phyloP scores from a whole-genome alignment of 208 protist genomes.

The Blastocrithidia nonstop region DNA sequence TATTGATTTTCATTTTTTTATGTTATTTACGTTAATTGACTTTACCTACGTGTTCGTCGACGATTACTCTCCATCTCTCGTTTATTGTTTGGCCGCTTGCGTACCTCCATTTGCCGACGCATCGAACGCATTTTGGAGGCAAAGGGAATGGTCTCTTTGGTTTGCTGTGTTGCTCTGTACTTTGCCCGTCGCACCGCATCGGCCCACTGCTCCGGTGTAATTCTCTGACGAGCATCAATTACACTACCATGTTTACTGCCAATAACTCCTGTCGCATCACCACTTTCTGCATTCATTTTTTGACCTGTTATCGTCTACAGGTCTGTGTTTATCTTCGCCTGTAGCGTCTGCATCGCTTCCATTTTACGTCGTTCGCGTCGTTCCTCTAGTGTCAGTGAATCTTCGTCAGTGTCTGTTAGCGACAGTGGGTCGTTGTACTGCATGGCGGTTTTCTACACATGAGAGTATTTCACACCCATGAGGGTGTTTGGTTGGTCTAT shows the following conservation, averaged over 20 bases:
- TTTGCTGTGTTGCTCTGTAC: too few species aligned
- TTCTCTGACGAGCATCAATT: slow-evolving; percentile 49
- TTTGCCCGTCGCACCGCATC: slow-evolving; percentile 54
- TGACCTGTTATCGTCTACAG: slow-evolving; percentile 57
- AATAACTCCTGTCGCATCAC: slow-evolving; percentile 6
- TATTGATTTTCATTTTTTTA: too few species aligned
- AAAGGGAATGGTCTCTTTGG: slow-evolving; percentile 50
- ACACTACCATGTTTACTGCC: slow-evolving; percentile 2
- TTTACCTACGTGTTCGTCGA: too few species aligned
- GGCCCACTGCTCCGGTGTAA: slow-evolving; percentile 62
- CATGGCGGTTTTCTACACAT: slow-evolving; percentile 79
- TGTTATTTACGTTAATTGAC: too few species aligned
- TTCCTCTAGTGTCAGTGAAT: too few species aligned
- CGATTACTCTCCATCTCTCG: too few species aligned
- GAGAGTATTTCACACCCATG: slow-evolving; percentile 35
- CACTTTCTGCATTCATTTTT: slow-evolving; percentile 12
- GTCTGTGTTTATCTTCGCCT: too few species aligned
- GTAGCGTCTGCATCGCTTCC: too few species aligned
- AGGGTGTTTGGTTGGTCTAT: slow-evolving; percentile 73
- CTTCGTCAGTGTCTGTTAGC: too few species aligned
- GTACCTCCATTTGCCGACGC: slow-evolving; percentile 19
- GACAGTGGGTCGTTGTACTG: slow-evolving; percentile 61
- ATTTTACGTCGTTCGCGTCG: too few species aligned
- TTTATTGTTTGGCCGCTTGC: too few species aligned
- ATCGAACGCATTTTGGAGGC: slow-evolving; percentile 41